These are phyloP conservation scores for Sparassis latifolia DNA, from an alignment of 1,284 basidiomycete genomes.

Conservation along the genomic window DNA sequence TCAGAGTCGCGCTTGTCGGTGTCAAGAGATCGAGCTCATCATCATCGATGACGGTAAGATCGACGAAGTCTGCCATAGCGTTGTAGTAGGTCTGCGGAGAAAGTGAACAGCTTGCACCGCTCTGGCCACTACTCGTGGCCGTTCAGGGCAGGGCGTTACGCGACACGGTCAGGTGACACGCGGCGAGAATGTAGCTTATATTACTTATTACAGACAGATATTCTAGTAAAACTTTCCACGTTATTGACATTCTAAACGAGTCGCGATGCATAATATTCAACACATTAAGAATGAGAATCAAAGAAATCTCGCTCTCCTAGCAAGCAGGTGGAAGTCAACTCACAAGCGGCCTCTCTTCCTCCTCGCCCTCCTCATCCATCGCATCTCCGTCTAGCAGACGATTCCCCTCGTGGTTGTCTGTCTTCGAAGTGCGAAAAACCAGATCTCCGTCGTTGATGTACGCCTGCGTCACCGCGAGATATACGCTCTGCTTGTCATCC, in stretches of 20 bases:
- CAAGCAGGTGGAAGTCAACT: too few relatives aligned
- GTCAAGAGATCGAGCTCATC: conserved; percentile 5
- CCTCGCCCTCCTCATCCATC: too few relatives aligned
- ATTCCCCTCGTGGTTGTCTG: too few relatives aligned
- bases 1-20: not conserved
- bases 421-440: not conserved
- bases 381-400: too few relatives aligned
- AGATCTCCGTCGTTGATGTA: conserved; percentile 3
- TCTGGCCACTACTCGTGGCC: not conserved
- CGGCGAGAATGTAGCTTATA: not conserved
- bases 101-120: not conserved
- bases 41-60: not conserved
- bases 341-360: too few relatives aligned
- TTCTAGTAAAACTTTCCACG: too few relatives aligned
- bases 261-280: too few relatives aligned
- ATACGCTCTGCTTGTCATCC: conserved; percentile 39
- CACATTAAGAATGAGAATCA: too few relatives aligned
- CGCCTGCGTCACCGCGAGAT: conserved; percentile 19
- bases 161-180: not conserved
- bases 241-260: too few relatives aligned
- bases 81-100: not conserved
- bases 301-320: too few relatives aligned
- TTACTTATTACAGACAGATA: too few relatives aligned
- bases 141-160: conserved; percentile 5
- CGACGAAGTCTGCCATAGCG: not conserved